Evolutionary conservation across 1,284 basidiomycete species (phyloP), one percentile per base, ranked within the genome.

Genomic region (Fomes fomentarius): DNA sequence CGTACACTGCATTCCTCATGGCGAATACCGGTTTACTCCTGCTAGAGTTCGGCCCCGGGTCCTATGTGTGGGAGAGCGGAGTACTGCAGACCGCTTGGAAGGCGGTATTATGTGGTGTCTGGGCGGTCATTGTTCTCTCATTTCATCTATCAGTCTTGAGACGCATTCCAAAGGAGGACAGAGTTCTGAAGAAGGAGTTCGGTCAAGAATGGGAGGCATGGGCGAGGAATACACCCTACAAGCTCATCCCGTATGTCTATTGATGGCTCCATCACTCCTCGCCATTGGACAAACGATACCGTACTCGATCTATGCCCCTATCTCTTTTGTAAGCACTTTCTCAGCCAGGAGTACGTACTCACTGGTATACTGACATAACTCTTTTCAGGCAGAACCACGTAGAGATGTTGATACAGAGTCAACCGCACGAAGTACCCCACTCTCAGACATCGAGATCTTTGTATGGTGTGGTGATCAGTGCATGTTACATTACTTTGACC

Each of bases 191-290:
- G 50, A 52, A 39, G 45, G 45, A 56, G 44, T 61, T 61, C 17
- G 52, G 59, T 19, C n/a, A 37, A 19, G 35, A 56, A 44, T 61
- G 59, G 59, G 50, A 55, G 3, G 50, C 46, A n/a, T 61, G 56
- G 50, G 47, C 52, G 25, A 42, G 41, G 43, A 50, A 22, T 26
- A 48, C 50, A 31, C 55, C 50, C 3, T 57, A 53, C 33, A 45
- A 30, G 25, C 31, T 61, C n/a, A 11, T 61, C 11, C 55, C 59
- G 11, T 46, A 52, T 25, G 47, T 60, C 2, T 51, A 53, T 15
- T 55, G 34, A 50, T 40, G 21, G n/a, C n/a, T n/a, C n/a, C n/a
- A n/a, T n/a, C n/a, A n/a, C n/a, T n/a, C n/a, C n/a, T n/a, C n/a
- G n/a, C n/a, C n/a, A n/a, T n/a, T n/a, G n/a, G n/a, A n/a, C n/a